Conservation (phyloP, 2,329 filamentous ascomycete species). For the Pseudogymnoascus sp. region DNA sequence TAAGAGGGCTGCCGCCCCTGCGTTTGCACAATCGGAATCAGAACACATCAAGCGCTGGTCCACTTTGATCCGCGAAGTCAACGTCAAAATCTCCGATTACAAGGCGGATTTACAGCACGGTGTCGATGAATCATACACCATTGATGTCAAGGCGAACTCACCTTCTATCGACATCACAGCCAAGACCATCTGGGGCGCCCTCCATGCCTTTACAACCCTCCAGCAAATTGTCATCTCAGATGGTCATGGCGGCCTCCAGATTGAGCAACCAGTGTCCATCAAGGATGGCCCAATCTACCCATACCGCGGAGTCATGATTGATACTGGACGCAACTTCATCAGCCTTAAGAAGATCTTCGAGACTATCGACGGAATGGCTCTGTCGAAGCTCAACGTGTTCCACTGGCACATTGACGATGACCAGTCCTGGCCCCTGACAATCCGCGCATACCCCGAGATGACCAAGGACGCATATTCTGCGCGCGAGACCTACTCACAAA, state of each 20-base stretch:
- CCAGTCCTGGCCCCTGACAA: conserved; percentile 76
- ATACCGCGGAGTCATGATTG: conserved; percentile 72
- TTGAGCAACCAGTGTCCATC: conserved; percentile 65
- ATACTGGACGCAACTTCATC: conserved; percentile 66
- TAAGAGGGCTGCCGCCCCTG: conserved; percentile 17
- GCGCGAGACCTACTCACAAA: conserved; percentile 56
- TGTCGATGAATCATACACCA: conserved; percentile 68
- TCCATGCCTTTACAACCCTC: conserved; percentile 66
- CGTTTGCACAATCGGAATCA: neutral
- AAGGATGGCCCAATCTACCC: conserved; percentile 62
- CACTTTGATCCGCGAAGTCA: conserved; percentile 34
- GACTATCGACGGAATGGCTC: conserved; percentile 66
- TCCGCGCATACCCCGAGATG: conserved; percentile 63
- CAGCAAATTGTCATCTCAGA: conserved; percentile 71
- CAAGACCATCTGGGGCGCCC: conserved; percentile 58
- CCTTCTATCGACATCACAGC: conserved; percentile 45
- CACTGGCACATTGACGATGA: conserved; percentile 75
- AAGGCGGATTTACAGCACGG: conserved; percentile 45
- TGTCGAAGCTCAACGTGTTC: conserved; percentile 74
- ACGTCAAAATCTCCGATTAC: conserved; percentile 39
- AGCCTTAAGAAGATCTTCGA: conserved; percentile 60
- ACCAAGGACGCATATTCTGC: conserved; percentile 66
- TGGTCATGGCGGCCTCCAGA: conserved; percentile 43
- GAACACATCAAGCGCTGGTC: conserved; percentile 24
- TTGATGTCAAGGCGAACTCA: conserved; percentile 46